These are phyloP conservation scores for Eucalyptus pumila DNA, from an alignment of 345 rosid species.

Conservation along the genomic window DNA sequence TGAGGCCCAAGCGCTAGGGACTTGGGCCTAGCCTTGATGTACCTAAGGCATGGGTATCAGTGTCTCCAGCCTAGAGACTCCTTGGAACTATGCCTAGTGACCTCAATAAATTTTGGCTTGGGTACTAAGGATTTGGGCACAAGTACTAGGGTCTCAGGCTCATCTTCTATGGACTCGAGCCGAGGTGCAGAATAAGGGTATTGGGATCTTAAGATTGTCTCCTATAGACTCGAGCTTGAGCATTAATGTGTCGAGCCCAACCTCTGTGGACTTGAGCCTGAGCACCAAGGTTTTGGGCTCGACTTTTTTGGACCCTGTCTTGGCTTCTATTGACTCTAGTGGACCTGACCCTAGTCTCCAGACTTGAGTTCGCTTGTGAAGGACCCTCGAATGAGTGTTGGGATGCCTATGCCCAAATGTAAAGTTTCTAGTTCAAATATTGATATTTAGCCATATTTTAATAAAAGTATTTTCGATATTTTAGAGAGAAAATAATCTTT, in stretches of 20 bases:
- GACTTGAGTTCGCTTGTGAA: accelerated
- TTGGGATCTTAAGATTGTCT: not conserved
- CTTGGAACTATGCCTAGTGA: not conserved
- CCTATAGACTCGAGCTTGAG: accelerated
- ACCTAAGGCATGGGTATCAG: not conserved
- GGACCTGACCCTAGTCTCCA: not conserved
- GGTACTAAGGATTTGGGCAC: not conserved
- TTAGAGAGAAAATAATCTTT: too few species aligned
- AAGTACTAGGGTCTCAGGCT: accelerated
- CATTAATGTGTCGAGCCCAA: not conserved
- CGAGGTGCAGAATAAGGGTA: accelerated
- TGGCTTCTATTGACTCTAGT: not conserved
- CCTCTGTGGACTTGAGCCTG: accelerated
- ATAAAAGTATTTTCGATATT: too few species aligned
- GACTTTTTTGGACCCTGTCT: not conserved
- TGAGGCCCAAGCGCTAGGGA: not conserved
- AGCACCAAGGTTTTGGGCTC: not conserved
- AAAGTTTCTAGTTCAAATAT: not conserved
- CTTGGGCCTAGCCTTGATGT: not conserved
- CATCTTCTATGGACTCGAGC: accelerated
- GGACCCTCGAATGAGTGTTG: accelerated
- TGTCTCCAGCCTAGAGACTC: not conserved
- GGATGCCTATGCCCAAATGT: not conserved
- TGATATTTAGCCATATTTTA: too few species aligned
- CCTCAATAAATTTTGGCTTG: not conserved